Base-by-base conservation (phyloP, 768 basidiomycete genomes). In the Nevesoporus exiguus region DNA sequence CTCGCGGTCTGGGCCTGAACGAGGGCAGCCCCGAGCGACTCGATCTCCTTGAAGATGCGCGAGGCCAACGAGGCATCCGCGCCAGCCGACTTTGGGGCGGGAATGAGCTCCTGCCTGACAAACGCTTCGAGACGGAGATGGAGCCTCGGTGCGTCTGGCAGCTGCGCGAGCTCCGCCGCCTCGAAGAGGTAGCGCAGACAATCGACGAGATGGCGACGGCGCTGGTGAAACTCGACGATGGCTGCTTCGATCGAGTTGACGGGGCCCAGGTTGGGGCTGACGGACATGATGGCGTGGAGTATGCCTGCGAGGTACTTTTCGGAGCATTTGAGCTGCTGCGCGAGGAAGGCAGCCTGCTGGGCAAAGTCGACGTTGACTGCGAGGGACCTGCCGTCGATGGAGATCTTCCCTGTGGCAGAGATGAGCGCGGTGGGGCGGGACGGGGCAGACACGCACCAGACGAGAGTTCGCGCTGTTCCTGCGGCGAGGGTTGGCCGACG, bases 321-420 rank as follows among this genome's bases (percentile, higher is more conserved):
- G 13, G 93, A 95, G 59, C 84, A 84, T 62, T 82, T 78, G 49
- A 97, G 84, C 51, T 90, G 83, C 64, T 88, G 83, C 0, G 93
- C 83, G 51, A 95, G 80, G 70, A 91, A 89, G 51, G 89, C 68
- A 51, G 79, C 82, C 67, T 90, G 90, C 47, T 80, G 82, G 14
- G 83, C 84, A 69, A 93, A 93, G 65, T 93, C 88, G 14, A 81
- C 69, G 67, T 90, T 92, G 59, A 94, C 79, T 0, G 84, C 82
- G 33, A 86, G 76, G n/a, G 82, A 74, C 61, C 79, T 81, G 29
- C 87, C 84, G 54, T 86, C 76, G 21, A 90, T 73, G 0, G 75
- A 67, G 19, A 80, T 80, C 71, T 81, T 88, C 56, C 90, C 91
- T 93, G 64, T 0, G 8, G 49, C n/a, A 27, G 9, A n/a, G 0